phyloP scores from a whole-genome alignment of 2,329 filamentous ascomycete genomes.

The Trichoderma koningii region DNA sequence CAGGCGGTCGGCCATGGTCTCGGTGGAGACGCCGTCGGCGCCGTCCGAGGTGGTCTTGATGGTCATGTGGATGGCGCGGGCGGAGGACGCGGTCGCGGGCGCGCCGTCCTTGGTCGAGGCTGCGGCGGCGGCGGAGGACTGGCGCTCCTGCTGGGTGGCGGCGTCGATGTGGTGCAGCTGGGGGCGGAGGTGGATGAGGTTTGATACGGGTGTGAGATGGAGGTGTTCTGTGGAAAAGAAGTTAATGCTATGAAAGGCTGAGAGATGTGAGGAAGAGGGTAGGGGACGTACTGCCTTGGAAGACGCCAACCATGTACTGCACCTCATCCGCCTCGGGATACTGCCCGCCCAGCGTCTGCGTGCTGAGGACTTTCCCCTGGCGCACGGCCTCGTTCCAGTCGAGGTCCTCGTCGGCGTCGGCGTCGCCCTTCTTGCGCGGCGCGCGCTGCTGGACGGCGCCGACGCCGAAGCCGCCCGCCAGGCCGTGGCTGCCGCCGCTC shows the following conservation, averaged over 20 bases:
- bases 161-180: slow-evolving; percentile 94
- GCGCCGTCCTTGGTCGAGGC: slow-evolving; percentile 34
- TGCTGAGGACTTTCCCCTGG: slow-evolving; percentile 71
- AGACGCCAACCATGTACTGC: slow-evolving; percentile 92
- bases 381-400: slow-evolving; percentile 70
- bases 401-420: slow-evolving; percentile 51
- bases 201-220: slow-evolving; percentile 80
- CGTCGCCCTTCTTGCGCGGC: slow-evolving; percentile 44
- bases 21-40: slow-evolving; percentile 63
- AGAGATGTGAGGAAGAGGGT: neutral
- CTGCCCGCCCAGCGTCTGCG: slow-evolving; percentile 84
- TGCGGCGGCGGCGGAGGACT: slow-evolving; percentile 44
- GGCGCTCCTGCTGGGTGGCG: slow-evolving; percentile 67
- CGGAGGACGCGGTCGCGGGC: slow-evolving; percentile 49
- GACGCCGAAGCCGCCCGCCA: slow-evolving; percentile 73
- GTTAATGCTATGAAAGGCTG: neutral
- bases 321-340: slow-evolving; percentile 69
- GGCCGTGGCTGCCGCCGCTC: slow-evolving; percentile 66
- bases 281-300: slow-evolving; percentile 68
- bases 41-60: slow-evolving; percentile 75
- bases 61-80: slow-evolving; percentile 81
- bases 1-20: slow-evolving; percentile 75
- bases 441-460: slow-evolving; percentile 49
- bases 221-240: slow-evolving; percentile 63
- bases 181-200: slow-evolving; percentile 84